phyloP scores from a whole-genome alignment of 352 stramenopile species.

The Phytophthora syringae region DNA sequence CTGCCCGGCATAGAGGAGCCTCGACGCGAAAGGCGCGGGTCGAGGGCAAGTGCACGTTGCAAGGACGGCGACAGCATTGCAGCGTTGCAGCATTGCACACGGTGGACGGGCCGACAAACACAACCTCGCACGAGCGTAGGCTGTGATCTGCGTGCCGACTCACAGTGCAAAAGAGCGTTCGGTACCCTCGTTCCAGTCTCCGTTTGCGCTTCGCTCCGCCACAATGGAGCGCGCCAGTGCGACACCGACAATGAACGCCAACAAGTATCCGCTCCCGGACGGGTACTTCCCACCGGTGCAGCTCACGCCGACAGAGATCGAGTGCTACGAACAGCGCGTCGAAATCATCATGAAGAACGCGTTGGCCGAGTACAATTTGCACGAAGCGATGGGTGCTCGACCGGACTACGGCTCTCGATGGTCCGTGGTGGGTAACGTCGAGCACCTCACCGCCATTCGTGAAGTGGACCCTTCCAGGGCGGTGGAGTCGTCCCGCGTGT shows the following conservation, averaged over 20 bases:
- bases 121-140: conserved; percentile 26
- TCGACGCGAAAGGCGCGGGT: conserved; percentile 29
- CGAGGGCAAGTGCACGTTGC: conserved; percentile 18
- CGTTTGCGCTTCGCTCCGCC: not conserved
- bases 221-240: conserved; percentile 14
- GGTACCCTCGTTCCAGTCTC: conserved; percentile 14
- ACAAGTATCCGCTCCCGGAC: conserved; percentile 47
- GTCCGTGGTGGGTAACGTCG: conserved; percentile 41
- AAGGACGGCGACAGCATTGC: conserved; percentile 33
- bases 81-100: conserved; percentile 45
- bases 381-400: conserved; percentile 44
- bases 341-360: conserved; percentile 53
- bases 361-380: conserved; percentile 49
- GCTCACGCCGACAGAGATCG: conserved; percentile 35
- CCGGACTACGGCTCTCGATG: conserved; percentile 49
- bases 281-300: conserved; percentile 46
- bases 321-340: conserved; percentile 46
- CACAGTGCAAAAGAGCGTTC: conserved; percentile 47
- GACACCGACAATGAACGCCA: conserved; percentile 27
- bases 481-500: conserved; percentile 54
- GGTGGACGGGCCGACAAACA: conserved; percentile 29
- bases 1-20: conserved; percentile 27
- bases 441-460: conserved; percentile 45
- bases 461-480: conserved; percentile 44
- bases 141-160: conserved; percentile 17